phyloP scores from a whole-genome alignment of 73 alveolate genomes.

The Symbiodinium natans region DNA sequence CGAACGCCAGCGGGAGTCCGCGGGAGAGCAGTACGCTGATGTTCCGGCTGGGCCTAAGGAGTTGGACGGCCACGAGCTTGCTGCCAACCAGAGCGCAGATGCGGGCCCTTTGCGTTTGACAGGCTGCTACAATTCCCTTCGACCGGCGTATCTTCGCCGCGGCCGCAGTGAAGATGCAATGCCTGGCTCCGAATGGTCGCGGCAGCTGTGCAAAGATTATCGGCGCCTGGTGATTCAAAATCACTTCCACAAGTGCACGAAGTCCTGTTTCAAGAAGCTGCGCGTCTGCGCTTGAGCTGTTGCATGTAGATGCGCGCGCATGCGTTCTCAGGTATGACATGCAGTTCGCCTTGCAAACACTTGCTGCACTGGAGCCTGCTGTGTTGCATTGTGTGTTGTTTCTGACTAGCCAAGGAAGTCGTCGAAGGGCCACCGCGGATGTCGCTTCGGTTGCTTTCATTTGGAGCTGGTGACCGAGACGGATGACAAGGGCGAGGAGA shows the following conservation, averaged over 20 bases:
- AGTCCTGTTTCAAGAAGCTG: conserved; percentile 8
- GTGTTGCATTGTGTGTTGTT: background rate
- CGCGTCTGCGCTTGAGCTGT: background rate
- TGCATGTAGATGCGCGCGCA: background rate
- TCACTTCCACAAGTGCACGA: conserved; percentile 17
- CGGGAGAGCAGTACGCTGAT: background rate
- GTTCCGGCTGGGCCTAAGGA: background rate
- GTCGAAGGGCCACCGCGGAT: background rate
- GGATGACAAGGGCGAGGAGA: background rate
- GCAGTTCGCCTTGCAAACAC: no score
- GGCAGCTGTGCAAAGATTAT: background rate
- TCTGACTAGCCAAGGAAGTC: no score
- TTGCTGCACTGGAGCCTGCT: no score
- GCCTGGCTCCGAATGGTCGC: background rate
- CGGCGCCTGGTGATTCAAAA: conserved; percentile 18
- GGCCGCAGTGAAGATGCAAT: background rate
- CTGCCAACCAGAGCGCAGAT: background rate
- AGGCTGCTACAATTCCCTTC: background rate
- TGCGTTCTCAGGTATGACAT: background rate
- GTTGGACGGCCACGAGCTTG: conserved; percentile 19
- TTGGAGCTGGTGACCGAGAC: background rate
- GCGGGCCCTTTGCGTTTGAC: background rate
- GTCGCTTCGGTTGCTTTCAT: conserved; percentile 19
- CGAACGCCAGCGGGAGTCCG: background rate
- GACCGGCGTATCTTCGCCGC: conserved; percentile 1